Base-by-base conservation (phyloP, 1,284 basidiomycete genomes). In the Phylloporus sp. region DNA sequence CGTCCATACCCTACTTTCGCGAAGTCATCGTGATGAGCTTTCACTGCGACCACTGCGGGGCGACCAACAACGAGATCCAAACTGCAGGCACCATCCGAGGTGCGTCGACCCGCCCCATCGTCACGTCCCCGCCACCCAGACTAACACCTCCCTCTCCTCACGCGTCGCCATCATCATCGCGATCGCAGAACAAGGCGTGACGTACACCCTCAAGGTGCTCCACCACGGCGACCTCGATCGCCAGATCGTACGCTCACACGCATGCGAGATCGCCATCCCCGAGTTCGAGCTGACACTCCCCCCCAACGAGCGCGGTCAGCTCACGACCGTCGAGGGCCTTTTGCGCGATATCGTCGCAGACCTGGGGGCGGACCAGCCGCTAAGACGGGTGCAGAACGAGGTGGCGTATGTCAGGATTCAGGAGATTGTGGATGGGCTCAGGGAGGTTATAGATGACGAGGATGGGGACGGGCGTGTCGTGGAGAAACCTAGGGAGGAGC, bases 1-100 rank as follows among this genome's bases (percentile, higher is more conserved):
- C 97, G 3, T 91, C 91, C 24, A 99, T 99, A 63, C 98, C 98
- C 0, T 99, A 93, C 82, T 99, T 99, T 82, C 86, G 89, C 62
- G 94, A 99, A 78, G 92, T 99, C 61, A 93, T 99, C 70, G 88
- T 99, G 64, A 95, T 96, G 86, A 96, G 94, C 50, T 99, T 99
- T 82, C 86, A 88, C 63, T 99, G 98, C 77, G 93, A 97, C 60
- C 90, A 96, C 76, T 99, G 98, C 72, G 96, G 95, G 26, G 81
- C 86, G 70, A 78, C 86, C 49, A 98, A 99, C 79, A 99, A 96
- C 74, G 97, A 99, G 79, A 92, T 98, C 55, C 96, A 98, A 74
- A 89, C 92, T 13, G 98, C 98, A 0, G 94, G 95, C 11, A 78
- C 86, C 64, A 97, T 98, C 63, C 87, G 94, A 82, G 88, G 95